Conservation (phyloP, 192 early-diverging fungal genomes). For the Pilobolus umbonatus region DNA sequence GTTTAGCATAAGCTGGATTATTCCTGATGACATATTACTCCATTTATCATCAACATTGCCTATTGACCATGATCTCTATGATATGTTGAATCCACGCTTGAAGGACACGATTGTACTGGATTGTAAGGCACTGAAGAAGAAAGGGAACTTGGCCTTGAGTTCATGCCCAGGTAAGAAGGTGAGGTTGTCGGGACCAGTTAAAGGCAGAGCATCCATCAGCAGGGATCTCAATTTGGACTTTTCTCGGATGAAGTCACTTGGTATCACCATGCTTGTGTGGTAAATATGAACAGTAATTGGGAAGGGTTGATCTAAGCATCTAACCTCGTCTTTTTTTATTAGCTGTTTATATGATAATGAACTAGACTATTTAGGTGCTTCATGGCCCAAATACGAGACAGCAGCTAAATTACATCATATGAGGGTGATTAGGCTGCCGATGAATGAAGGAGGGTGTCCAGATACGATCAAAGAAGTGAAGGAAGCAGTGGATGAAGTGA, state of each 20-base stretch:
- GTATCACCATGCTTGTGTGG: conserved; percentile 61
- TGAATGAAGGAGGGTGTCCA: conserved; percentile 65
- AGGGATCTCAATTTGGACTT: conserved; percentile 72
- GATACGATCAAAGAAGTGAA: conserved; percentile 54
- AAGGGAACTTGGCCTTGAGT: conserved; percentile 63
- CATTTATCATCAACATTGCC: conserved; percentile 12
- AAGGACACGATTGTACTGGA: background rate
- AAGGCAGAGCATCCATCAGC: conserved; percentile 66
- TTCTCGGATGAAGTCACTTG: conserved; percentile 49
- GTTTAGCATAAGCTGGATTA: conserved; percentile 21
- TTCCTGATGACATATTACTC: conserved; percentile 18
- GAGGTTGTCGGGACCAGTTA: conserved; percentile 61
- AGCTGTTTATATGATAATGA: conserved; percentile 66
- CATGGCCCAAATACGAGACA: conserved; percentile 53
- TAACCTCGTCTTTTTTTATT: conserved; percentile 20
- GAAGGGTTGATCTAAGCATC: no score
- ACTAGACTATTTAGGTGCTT: conserved; percentile 60
- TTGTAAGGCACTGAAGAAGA: background rate
- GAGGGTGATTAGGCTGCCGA: conserved; percentile 61
- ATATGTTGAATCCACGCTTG: conserved; percentile 2
- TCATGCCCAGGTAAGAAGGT: conserved; percentile 82
- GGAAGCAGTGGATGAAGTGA: conserved; percentile 45
- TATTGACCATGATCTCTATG: conserved; percentile 12
- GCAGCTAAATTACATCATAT: conserved; percentile 49
- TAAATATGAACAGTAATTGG: conserved; percentile 33